Evolutionary conservation across 2,329 filamentous ascomycete genomes (phyloP), one percentile per base, ranked within the genome.

Genomic region (Alternaria ventricosa): DNA sequence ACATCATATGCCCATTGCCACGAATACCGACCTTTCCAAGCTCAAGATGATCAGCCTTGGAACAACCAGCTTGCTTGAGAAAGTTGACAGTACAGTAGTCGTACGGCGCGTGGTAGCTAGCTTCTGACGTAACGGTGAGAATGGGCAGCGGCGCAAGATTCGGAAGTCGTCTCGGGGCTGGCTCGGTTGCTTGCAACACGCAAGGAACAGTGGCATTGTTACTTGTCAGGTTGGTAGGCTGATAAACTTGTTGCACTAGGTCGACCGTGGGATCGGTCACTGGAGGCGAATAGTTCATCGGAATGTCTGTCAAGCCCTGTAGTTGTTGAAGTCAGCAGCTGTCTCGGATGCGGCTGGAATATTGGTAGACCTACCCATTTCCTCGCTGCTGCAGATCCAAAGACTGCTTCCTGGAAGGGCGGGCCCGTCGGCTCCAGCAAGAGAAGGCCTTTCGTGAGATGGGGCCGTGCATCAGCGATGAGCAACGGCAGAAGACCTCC

Each of bases 41-140:
- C 11, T 68, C 60, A 10, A 63, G 18, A 30, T 63, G 55, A 15
- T 23, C 51, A 10, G 60, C 57, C 22, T 61, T 56, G 2, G 44
- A 23, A 28, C 64, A 64, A 2, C 73, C 72, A 7, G 66, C 66
- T 23, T 89, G 86, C 57, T 75, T 70, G 67, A 89, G 71, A 68
- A 83, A 89, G 11, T 73, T 61, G 5, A 84, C 82, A 0, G 84
- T 87, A 41, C 85, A 86, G 72, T 84, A 83, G 65, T 89, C 87
- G 62, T 84, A 88, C 15, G 77, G 75, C 3, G 79, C 75, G n/a
- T 61, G 58, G 28, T 49, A 61, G 46, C 41, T 56, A 1, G 87
- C 83, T 61, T 88, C 83, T 0, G 78, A 79, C 0, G 85, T 87
- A 27, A 87, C 68, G n/a, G 88, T 66, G 1, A 84, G 72, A 8